These are phyloP conservation scores for Zychaea mexicana DNA, from an alignment of 371 early-diverging fungal species.

Conservation along the genomic window DNA sequence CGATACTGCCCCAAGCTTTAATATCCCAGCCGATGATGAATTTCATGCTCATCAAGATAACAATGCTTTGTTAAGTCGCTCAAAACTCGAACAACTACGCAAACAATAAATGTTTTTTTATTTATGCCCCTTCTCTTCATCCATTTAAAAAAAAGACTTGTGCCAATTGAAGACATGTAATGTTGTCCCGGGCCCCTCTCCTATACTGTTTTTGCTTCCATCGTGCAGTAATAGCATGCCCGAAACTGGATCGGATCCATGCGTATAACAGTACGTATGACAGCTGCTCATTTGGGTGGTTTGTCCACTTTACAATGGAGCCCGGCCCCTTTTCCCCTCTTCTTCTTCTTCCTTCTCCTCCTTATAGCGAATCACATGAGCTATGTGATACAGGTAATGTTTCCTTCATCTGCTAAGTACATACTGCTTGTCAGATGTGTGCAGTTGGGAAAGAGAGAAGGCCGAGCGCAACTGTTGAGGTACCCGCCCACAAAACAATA, in stretches of 20 bases:
- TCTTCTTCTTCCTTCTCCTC: no score
- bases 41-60: constrained; percentile 14
- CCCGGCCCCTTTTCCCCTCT: background rate
- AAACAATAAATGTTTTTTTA: background rate
- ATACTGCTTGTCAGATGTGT: background rate
- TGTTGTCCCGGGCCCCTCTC: no score
- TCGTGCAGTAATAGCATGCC: background rate
- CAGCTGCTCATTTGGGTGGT: no score
- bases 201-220: background rate
- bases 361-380: no score
- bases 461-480: background rate
- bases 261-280: background rate
- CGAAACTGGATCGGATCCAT: background rate
- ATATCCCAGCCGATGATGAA: constrained; percentile 27
- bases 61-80: constrained; percentile 3
- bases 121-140: background rate
- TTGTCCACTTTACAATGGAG: background rate
- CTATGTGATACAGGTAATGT: no score
- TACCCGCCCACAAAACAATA: background rate
- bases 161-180: no score
- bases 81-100: background rate
- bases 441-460: background rate
- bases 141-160: background rate
- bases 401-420: no score
- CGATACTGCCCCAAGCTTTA: constrained; percentile 16